Conservation (phyloP, 139 green algal species). For the Micractinium conductrix region DNA sequence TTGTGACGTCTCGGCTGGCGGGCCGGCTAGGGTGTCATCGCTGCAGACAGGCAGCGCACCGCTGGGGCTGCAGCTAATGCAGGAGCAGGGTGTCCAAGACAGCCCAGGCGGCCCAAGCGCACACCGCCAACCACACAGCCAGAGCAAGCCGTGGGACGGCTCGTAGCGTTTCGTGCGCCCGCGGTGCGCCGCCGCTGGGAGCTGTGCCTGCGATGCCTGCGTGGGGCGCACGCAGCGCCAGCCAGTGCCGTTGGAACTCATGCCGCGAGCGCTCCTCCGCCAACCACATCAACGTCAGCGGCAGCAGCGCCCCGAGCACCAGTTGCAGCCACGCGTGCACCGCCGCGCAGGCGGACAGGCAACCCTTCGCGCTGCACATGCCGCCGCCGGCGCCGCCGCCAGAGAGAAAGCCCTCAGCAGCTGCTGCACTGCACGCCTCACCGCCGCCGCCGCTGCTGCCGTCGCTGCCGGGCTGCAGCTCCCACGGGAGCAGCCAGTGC, state of each 20-base stretch:
- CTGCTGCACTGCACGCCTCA: too few species aligned
- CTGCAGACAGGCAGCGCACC: too few species aligned
- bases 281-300: slow-evolving; percentile 9
- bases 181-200: neutral
- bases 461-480: neutral
- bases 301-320: slow-evolving; percentile 7
- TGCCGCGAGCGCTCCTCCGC: slow-evolving; percentile 2
- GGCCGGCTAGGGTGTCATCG: too few species aligned
- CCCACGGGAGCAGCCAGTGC: neutral
- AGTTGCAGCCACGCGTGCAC: slow-evolving; percentile 18
- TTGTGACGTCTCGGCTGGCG: too few species aligned
- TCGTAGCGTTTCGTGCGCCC: neutral
- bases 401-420: neutral
- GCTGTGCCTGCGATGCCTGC: neutral
- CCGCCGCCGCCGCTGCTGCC: neutral
- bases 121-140: neutral
- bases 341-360: neutral
- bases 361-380: neutral
- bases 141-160: neutral
- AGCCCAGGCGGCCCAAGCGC: neutral
- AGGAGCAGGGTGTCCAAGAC: too few species aligned
- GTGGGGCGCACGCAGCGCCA: neutral
- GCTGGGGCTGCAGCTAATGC: too few species aligned
- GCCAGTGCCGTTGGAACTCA: slow-evolving; percentile 6
- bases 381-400: neutral